These are phyloP conservation scores for Solanum chilense DNA, from an alignment of 257 asterid species.

Conservation along the genomic window DNA sequence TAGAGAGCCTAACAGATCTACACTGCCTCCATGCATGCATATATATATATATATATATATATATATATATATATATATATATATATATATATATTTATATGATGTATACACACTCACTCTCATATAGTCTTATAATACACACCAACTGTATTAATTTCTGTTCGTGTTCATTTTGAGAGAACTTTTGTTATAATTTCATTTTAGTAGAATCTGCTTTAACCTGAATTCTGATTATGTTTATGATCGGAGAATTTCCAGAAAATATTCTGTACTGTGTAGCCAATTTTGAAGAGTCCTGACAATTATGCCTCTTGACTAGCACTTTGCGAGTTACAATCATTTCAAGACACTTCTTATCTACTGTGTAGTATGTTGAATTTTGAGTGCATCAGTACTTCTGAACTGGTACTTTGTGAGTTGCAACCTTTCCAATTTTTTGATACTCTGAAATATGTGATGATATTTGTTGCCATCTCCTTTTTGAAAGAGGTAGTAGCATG, in stretches of 20 bases:
- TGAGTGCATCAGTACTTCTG: background rate
- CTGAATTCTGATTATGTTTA: background rate
- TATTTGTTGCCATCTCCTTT: background rate
- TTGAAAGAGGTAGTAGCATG: background rate
- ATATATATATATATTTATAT: background rate
- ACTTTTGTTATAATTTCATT: background rate
- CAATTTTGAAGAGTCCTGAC: background rate
- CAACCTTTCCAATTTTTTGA: background rate
- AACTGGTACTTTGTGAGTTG: background rate
- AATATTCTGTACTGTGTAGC: background rate
- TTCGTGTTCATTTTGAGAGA: background rate
- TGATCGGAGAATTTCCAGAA: background rate
- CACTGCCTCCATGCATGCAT: slow-evolving; percentile 9
- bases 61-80: slow-evolving; percentile 28
- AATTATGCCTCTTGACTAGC: background rate
- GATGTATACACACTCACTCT: background rate
- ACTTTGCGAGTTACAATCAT: background rate
- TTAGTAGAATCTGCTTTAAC: background rate
- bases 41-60: slow-evolving; percentile 13
- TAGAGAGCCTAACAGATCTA: background rate
- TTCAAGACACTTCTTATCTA: background rate
- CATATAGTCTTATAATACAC: background rate
- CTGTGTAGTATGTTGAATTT: background rate
- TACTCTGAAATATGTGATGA: background rate
- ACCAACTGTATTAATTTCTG: background rate